Base-by-base conservation (phyloP, 495 filamentous ascomycete genomes). In the Tuber indicum region DNA sequence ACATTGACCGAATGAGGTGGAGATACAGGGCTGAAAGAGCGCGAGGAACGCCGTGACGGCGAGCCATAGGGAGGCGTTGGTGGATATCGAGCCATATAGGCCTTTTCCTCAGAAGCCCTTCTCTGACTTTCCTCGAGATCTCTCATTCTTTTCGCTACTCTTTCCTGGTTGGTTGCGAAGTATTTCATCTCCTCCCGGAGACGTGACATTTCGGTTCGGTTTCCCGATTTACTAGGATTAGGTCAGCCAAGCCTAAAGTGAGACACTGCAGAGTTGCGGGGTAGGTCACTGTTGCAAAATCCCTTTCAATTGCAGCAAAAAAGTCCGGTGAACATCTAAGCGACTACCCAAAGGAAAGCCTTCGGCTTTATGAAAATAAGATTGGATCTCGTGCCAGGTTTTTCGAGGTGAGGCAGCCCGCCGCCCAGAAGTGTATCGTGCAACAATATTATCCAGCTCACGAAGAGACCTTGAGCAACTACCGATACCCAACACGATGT, bases 401-500 rank as follows among this genome's bases (percentile, higher is more conserved):
- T 84, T 83, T 70, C 84, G 84, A 79, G 88, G 88, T 26, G 82
- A 81, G 23, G 86, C 86, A 19, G 83, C 81, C n/a, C 82, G 83
- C 36, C 83, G 72, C 70, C 81, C 84, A 49, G 81, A 76, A 49
- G 79, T 83, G 70, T 83, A 83, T 76, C 79, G 74, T 49, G 87
- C 78, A 74, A 83, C 85, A 19, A 89, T 82, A 26, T 72, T 77
- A 76, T 82, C 81, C 75, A 84, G 39, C 83, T 83, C 72, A 84
- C 85, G 75, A 89, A 90, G 79, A 88, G 87, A 58, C 85, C 84
- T 73, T 85, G 82, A 52, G 89, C 86, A 79, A 88, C 88, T 74
- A 86, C 85, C 49, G 89, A 79, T 77, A 26, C 79, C 84, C 74
- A 86, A 80, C 74, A 82, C 83, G 83, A 85, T 78, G 77, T 81